phyloP scores from a whole-genome alignment of 2,329 filamentous ascomycete species.

The Dothideomycetidae sp. region DNA sequence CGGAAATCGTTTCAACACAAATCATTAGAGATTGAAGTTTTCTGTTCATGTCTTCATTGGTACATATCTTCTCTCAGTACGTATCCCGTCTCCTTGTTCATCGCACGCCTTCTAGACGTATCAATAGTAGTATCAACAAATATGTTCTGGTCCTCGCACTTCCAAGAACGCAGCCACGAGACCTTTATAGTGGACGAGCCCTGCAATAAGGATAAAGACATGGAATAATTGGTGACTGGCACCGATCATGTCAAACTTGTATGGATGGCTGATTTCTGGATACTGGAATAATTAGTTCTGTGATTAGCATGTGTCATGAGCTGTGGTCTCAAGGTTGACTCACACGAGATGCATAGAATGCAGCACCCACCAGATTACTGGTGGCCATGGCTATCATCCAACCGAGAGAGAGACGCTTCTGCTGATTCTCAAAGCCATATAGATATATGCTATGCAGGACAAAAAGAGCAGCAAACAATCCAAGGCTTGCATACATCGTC shows the following conservation, averaged over 20 bases:
- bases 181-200: conserved; percentile 12
- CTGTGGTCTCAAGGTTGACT: not conserved
- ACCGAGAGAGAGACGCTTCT: conserved; percentile 9
- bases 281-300: conserved; percentile 7
- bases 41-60: no score
- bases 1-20: no score
- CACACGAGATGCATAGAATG: conserved; percentile 12
- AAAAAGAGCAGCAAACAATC: conserved; percentile 12
- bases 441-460: conserved; percentile 12
- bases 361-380: conserved; percentile 11
- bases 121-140: no score
- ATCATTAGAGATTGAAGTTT: no score
- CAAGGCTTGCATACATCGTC: conserved; percentile 12
- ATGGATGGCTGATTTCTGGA: conserved; percentile 11
- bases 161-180: conserved; percentile 7
- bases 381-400: conserved; percentile 13
- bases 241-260: conserved; percentile 13
- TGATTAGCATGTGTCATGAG: not conserved
- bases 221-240: conserved; percentile 15
- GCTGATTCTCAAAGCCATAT: conserved; percentile 11
- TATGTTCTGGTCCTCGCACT: not conserved
- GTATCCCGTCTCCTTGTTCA: no score
- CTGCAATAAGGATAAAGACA: conserved; percentile 12
- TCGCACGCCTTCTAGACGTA: no score
- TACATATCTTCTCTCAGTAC: no score